phyloP scores from a whole-genome alignment of 2,329 filamentous ascomycete species.

The Lojkania enalia region DNA sequence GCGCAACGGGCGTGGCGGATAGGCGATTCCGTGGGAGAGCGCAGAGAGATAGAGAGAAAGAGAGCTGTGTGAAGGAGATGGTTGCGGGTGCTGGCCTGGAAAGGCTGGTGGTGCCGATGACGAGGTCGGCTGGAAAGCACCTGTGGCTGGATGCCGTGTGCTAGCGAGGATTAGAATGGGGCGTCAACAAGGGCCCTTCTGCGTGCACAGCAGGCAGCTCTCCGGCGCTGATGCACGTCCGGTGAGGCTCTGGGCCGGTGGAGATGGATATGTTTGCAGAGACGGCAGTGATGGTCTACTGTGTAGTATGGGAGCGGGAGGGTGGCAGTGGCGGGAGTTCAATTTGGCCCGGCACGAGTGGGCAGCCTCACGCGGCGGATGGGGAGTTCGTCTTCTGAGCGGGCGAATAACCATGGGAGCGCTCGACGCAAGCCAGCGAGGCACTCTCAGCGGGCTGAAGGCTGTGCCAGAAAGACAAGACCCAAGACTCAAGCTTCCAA shows the following conservation, averaged over 20 bases:
- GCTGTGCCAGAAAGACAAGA: too few relatives aligned
- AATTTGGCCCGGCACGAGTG: conserved; percentile 1
- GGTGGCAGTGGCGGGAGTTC: not conserved
- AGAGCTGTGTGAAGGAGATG: conserved; percentile 3
- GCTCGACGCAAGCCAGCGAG: conserved; percentile 3
- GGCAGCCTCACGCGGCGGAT: conserved; percentile 10
- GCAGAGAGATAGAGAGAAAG: conserved; percentile 4
- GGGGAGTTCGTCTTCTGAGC: not conserved
- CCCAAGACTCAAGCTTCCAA: too few relatives aligned
- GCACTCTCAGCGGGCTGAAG: conserved; percentile 1
- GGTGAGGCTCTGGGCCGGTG: not conserved
- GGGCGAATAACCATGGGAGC: conserved; percentile 8
- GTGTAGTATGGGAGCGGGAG: not conserved
- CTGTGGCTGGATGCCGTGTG: conserved; percentile 21
- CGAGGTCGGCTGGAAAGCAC: conserved; percentile 20
- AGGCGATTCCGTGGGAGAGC: not conserved
- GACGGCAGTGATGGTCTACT: not conserved
- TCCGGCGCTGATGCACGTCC: not conserved
- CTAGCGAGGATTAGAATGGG: conserved; percentile 5
- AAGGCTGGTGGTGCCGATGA: conserved; percentile 26
- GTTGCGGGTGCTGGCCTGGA: conserved; percentile 1
- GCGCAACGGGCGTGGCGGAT: not conserved
- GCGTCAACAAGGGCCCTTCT: not conserved
- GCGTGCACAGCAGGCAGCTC: not conserved
- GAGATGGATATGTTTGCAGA: not conserved